Percentiles rank a stretch among this genome's conserved stretches.
These are phyloP conservation scores for Phytopythium kandeliae DNA, from an alignment of 352 stramenopile genomes.

Conservation along the genomic window DNA sequence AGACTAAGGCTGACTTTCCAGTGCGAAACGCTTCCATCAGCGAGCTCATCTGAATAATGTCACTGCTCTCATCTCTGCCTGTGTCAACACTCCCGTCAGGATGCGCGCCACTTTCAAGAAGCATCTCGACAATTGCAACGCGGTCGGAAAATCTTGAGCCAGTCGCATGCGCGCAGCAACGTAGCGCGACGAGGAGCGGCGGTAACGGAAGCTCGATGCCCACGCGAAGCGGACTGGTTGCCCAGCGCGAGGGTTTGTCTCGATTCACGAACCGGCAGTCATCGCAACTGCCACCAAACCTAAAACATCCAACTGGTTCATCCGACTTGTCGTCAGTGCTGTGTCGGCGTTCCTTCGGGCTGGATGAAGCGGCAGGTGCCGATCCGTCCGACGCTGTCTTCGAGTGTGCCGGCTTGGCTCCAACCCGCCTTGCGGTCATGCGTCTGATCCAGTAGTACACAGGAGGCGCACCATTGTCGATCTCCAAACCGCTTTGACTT, in stretches of 20 bases:
- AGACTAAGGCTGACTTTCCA: constrained; percentile 10
- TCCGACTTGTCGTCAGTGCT: neutral
- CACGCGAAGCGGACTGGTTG: too few relatives aligned
- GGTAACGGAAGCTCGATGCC: neutral
- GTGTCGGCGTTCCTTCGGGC: too few relatives aligned
- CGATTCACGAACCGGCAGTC: too few relatives aligned
- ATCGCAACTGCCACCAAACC: constrained; percentile 19
- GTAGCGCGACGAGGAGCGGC: constrained; percentile 29
- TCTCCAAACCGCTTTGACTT: neutral
- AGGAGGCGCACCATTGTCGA: constrained; percentile 5
- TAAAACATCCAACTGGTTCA: constrained; percentile 12
- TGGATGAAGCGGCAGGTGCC: neutral
- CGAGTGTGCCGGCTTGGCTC: neutral
- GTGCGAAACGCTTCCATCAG: constrained; percentile 16
- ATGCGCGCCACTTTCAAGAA: constrained; percentile 20
- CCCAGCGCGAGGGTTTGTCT: too few relatives aligned
- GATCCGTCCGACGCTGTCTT: neutral
- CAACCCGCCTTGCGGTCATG: neutral
- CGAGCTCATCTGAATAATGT: neutral
- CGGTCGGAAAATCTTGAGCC: neutral
- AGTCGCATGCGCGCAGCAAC: constrained; percentile 8
- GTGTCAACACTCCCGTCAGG: constrained; percentile 12
- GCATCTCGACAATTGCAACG: constrained; percentile 18
- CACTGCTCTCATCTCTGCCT: neutral
- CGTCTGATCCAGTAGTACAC: constrained; percentile 24